Conservation (phyloP, 1,139 yeast genomes). For the Debaryomyces coudertii region DNA sequence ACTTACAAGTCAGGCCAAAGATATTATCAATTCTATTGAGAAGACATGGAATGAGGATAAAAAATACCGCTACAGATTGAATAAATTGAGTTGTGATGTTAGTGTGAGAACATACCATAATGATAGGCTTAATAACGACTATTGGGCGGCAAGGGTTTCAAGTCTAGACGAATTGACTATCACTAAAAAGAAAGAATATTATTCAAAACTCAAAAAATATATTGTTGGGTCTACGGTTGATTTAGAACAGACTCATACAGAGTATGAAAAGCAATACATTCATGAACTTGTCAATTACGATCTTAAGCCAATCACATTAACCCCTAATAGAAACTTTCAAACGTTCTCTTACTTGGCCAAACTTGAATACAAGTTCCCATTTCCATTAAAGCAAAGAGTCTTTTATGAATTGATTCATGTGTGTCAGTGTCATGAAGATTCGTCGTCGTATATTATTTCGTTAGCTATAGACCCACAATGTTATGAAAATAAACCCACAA, state of each 20-base stretch:
- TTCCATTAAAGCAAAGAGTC: conserved; percentile 51
- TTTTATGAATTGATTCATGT: conserved; percentile 63
- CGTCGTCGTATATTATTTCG: conserved; percentile 53
- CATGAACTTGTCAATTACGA: conserved; percentile 32
- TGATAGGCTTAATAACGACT: conserved; percentile 19
- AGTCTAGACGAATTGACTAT: conserved; percentile 21
- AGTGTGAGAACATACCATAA: conserved; percentile 18
- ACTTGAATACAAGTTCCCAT: conserved; percentile 53
- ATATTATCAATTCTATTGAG: conserved; percentile 15
- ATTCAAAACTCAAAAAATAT: conserved; percentile 19
- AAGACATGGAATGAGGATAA: conserved; percentile 20
- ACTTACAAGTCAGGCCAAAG: conserved; percentile 10
- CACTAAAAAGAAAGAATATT: conserved; percentile 19
- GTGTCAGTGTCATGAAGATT: conserved; percentile 28
- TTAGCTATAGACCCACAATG: conserved; percentile 41
- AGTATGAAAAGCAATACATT: conserved; percentile 38
- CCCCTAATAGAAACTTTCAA: conserved; percentile 11
- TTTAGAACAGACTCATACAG: conserved; percentile 34
- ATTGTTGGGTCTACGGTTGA: conserved; percentile 24
- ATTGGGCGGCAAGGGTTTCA: conserved; percentile 28
- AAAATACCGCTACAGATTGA: conserved; percentile 11
- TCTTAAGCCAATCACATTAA: conserved; percentile 19
- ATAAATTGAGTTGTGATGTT: conserved; percentile 8
- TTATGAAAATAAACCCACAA: conserved; percentile 17
- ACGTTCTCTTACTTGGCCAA: conserved; percentile 24